A percentile compares a stretch with the other conserved stretches of the same genome.
These are phyloP conservation scores for Coemansia nantahalensis DNA, from an alignment of 192 early-diverging fungal genomes.

Conservation along the genomic window DNA sequence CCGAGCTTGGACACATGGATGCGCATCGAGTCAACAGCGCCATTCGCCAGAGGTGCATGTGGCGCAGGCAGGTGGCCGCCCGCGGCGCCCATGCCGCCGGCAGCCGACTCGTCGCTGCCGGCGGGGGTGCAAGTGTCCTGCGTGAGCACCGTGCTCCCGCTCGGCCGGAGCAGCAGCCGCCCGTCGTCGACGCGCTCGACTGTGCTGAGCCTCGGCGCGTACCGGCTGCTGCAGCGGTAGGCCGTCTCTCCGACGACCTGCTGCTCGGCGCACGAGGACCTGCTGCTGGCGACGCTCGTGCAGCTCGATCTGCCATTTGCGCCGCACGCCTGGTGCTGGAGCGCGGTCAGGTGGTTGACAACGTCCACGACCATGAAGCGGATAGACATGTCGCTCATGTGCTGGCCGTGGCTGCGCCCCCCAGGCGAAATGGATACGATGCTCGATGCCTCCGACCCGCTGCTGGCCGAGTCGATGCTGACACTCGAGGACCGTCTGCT, in stretches of 20 bases:
- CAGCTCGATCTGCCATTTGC: slow-evolving; percentile 8
- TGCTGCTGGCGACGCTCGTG: slow-evolving; percentile 15
- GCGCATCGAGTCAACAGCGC: slow-evolving; percentile 14
- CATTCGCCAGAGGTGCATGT: neutral
- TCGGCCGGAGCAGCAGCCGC: slow-evolving; percentile 15
- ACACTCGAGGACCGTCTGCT: slow-evolving; percentile 12
- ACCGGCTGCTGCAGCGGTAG: slow-evolving; percentile 27
- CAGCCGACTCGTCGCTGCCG: neutral
- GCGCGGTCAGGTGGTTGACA: slow-evolving; percentile 5
- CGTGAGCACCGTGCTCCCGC: neutral
- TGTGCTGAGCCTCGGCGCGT: slow-evolving; percentile 41
- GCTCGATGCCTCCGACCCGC: neutral
- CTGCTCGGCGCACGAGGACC: slow-evolving; percentile 17
- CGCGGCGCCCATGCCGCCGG: neutral
- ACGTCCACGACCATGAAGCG: slow-evolving; percentile 20
- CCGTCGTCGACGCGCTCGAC: slow-evolving; percentile 41
- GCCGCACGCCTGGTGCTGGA: neutral
- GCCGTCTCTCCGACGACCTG: slow-evolving; percentile 14
- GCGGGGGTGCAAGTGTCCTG: neutral
- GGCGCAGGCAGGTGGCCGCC: too few species aligned
- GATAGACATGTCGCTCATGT: slow-evolving; percentile 7
- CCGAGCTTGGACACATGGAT: slow-evolving; percentile 10
- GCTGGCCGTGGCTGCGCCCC: slow-evolving; percentile 2
- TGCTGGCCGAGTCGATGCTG: slow-evolving; percentile 1
- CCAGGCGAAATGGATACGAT: neutral